phyloP scores from a whole-genome alignment of 23 red algal genomes.

The Gracilaria domingensis region DNA sequence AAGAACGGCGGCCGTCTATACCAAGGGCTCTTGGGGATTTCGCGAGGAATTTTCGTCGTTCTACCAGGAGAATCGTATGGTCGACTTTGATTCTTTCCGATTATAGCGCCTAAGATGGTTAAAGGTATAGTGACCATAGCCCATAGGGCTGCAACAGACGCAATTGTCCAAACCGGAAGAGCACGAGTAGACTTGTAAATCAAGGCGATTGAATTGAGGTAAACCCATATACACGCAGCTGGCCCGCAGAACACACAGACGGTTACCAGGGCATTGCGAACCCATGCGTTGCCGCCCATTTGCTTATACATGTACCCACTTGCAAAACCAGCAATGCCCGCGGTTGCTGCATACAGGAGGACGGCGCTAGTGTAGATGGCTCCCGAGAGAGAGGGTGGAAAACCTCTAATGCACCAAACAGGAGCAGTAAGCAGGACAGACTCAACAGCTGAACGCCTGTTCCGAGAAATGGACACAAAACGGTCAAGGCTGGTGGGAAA shows the following conservation, averaged over 20 bases:
- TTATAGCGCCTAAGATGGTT: slow-evolving; percentile 64
- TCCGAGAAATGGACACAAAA: slow-evolving; percentile 70
- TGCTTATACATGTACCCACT: slow-evolving; percentile 77
- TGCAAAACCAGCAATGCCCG: slow-evolving; percentile 64
- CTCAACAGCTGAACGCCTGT: slow-evolving; percentile 63
- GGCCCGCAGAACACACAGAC: slow-evolving; percentile 72
- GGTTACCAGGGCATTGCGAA: slow-evolving; percentile 67
- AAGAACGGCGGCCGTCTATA: slow-evolving; percentile 58
- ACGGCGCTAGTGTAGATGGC: slow-evolving; percentile 61
- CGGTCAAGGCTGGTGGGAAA: slow-evolving; percentile 43
- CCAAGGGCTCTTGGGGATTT: slow-evolving; percentile 66
- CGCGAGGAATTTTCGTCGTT: slow-evolving; percentile 66
- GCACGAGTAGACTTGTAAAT: slow-evolving; percentile 63
- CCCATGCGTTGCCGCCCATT: slow-evolving; percentile 71
- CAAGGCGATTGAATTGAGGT: slow-evolving; percentile 65
- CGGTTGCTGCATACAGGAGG: slow-evolving; percentile 51
- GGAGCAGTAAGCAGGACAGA: slow-evolving; percentile 44
- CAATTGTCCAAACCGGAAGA: slow-evolving; percentile 62
- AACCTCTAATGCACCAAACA: slow-evolving; percentile 67
- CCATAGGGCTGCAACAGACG: slow-evolving; percentile 61
- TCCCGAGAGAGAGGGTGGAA: slow-evolving; percentile 67
- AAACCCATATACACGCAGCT: slow-evolving; percentile 38
- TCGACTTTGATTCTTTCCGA: slow-evolving; percentile 72
- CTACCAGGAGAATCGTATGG: slow-evolving; percentile 54
- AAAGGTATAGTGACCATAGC: slow-evolving; percentile 74